Conservation (phyloP, 2,329 filamentous ascomycete genomes). For the Remersonia thermophila region DNA sequence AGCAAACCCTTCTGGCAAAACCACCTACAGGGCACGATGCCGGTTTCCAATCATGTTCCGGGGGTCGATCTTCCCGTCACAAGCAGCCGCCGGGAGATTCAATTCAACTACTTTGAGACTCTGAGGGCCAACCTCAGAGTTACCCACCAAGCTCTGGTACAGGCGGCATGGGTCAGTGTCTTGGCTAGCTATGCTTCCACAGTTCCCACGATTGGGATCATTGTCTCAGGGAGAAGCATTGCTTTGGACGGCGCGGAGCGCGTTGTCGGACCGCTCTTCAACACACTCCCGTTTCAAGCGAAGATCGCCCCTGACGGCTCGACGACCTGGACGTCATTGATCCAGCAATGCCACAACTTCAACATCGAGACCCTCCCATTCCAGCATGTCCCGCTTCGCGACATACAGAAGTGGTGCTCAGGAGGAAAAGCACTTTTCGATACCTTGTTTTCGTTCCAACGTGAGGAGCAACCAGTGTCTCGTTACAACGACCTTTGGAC, state of each 20-base stretch:
- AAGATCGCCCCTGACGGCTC: not conserved
- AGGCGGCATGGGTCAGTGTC: constrained; percentile 54
- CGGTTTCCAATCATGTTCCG: constrained; percentile 9
- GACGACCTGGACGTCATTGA: constrained; percentile 44
- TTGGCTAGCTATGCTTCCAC: too few species aligned
- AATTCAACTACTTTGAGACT: constrained; percentile 34
- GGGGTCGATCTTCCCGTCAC: constrained; percentile 11
- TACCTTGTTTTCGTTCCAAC: constrained; percentile 71
- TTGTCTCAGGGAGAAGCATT: constrained; percentile 67
- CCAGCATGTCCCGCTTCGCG: constrained; percentile 66
- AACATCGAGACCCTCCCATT: constrained; percentile 56
- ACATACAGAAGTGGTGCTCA: constrained; percentile 69
- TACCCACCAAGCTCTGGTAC: constrained; percentile 66
- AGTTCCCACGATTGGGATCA: constrained; percentile 49
- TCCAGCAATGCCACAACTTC: constrained; percentile 56
- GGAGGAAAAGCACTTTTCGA: constrained; percentile 57
- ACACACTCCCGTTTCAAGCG: constrained; percentile 65
- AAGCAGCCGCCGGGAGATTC: constrained; percentile 20
- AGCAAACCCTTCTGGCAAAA: constrained; percentile 54
- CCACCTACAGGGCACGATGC: constrained; percentile 32
- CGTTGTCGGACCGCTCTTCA: constrained; percentile 76
- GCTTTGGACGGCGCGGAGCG: constrained; percentile 52
- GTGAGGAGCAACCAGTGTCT: constrained; percentile 24
- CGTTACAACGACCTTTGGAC: constrained; percentile 39
- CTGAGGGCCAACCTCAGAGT: constrained; percentile 50